Evolutionary conservation across 805 yeast species (phyloP).

Genomic region (Candida qinlingensis): DNA sequence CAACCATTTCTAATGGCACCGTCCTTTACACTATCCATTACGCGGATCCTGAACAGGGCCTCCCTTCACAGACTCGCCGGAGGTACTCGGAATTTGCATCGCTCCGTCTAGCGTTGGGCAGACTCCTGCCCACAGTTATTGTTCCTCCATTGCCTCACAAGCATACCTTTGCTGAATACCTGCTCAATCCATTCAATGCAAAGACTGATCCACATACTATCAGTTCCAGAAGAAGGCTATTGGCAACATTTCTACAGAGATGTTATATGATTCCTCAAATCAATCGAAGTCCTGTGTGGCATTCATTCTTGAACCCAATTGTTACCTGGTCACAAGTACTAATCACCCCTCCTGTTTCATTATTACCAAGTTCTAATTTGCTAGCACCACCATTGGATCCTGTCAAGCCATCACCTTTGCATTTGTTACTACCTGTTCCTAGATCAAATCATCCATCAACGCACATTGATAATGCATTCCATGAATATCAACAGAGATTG

Average conservation of each 20-base stretch:
- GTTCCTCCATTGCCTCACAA: conserved; percentile 95
- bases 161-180: conserved; percentile 51
- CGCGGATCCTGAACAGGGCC: conserved; percentile 21
- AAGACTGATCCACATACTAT: conserved; percentile 41
- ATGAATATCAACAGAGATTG: conserved; percentile 24
- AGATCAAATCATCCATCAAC: conserved; percentile 28
- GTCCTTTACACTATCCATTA: conserved; percentile 74
- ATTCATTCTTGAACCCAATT: conserved; percentile 80
- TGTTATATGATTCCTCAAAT: conserved; percentile 58
- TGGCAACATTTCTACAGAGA: conserved; percentile 71
- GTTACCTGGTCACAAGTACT: conserved; percentile 78
- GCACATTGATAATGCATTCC: conserved; percentile 14
- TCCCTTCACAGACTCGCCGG: conserved; percentile 50
- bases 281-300: conserved; percentile 55
- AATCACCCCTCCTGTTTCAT: conserved; percentile 46
- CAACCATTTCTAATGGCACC: conserved; percentile 55
- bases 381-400: conserved; percentile 62
- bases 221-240: conserved; percentile 69
- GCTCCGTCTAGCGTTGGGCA: conserved; percentile 60
- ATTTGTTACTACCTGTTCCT: conserved; percentile 59
- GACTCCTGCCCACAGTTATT: conserved; percentile 73
- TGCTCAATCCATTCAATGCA: conserved; percentile 38
- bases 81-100: conserved; percentile 91
- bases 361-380: conserved; percentile 47
- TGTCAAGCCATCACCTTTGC: conserved; percentile 49